These are phyloP conservation scores for Platanus orientalis DNA, from an alignment of 164 flowering plant species.

Conservation along the genomic window DNA sequence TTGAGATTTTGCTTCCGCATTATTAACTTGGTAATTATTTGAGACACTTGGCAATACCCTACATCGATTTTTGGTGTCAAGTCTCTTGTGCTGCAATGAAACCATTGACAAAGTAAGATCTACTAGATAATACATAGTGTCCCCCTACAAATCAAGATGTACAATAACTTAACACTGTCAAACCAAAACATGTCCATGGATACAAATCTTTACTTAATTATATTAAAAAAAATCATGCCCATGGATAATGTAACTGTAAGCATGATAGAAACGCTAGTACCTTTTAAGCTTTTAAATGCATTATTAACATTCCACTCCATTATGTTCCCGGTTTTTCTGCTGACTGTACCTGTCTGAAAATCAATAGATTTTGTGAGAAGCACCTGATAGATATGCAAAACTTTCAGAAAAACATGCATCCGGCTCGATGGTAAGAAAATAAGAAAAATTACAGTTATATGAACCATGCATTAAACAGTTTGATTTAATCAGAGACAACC, in stretches of 20 bases:
- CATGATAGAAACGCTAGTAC: constrained; percentile 22
- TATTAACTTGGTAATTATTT: too few species aligned
- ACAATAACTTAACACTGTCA: neutral
- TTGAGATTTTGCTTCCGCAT: too few species aligned
- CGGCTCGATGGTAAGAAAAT: neutral
- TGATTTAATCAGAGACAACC: neutral
- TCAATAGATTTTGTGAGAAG: constrained; percentile 12
- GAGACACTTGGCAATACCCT: too few species aligned
- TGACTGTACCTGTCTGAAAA: constrained; percentile 28
- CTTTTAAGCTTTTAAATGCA: constrained; percentile 54
- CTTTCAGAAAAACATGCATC: neutral
- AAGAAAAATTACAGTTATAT: neutral
- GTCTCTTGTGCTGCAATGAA: too few species aligned
- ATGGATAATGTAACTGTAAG: neutral
- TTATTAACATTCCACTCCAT: constrained; percentile 74
- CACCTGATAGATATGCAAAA: neutral
- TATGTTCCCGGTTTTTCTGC: constrained; percentile 28
- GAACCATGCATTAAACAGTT: too few species aligned
- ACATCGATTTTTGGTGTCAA: too few species aligned
- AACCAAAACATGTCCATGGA: too few species aligned
- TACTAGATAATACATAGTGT: neutral
- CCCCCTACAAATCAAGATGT: neutral
- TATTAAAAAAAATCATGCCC: too few species aligned
- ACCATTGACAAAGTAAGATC: neutral
- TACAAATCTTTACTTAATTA: too few species aligned